Percentiles rank a stretch among this genome's conserved stretches.
These are phyloP conservation scores for Canna indica DNA, from an alignment of 176 grass and related monocot species.

Conservation along the genomic window DNA sequence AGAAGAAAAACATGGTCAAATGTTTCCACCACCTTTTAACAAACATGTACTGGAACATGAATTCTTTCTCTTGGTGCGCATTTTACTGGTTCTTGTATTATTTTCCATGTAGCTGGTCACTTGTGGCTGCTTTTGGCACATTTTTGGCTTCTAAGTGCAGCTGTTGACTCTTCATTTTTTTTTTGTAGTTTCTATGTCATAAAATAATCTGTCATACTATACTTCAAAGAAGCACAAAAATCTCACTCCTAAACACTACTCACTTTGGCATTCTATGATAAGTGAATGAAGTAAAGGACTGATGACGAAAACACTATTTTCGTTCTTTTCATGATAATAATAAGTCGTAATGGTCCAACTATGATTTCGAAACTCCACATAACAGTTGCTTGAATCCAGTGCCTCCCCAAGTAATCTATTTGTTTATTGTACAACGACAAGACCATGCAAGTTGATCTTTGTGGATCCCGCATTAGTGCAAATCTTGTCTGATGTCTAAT, in stretches of 20 bases:
- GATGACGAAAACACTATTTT: no score
- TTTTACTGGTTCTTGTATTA: neutral
- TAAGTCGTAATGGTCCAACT: no score
- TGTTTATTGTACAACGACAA: no score
- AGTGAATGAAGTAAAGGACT: no score
- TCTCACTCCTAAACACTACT: neutral
- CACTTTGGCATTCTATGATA: neutral
- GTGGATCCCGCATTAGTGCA: no score
- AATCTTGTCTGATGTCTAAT: no score
- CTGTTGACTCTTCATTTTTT: neutral
- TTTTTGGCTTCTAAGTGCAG: neutral
- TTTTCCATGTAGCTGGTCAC: neutral
- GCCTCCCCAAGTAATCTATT: no score
- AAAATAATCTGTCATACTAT: neutral
- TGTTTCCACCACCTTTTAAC: neutral
- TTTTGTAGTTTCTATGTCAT: neutral
- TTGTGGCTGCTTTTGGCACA: neutral
- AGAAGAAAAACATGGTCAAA: neutral
- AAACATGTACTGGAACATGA: neutral
- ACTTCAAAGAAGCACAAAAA: neutral
- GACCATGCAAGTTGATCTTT: no score
- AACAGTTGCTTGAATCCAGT: no score
- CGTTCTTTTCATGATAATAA: no score
- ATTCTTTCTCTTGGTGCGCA: neutral
- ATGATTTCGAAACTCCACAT: no score